Base-by-base conservation (phyloP, 108 stramenopile species). In the Nannochloropsis salina region DNA sequence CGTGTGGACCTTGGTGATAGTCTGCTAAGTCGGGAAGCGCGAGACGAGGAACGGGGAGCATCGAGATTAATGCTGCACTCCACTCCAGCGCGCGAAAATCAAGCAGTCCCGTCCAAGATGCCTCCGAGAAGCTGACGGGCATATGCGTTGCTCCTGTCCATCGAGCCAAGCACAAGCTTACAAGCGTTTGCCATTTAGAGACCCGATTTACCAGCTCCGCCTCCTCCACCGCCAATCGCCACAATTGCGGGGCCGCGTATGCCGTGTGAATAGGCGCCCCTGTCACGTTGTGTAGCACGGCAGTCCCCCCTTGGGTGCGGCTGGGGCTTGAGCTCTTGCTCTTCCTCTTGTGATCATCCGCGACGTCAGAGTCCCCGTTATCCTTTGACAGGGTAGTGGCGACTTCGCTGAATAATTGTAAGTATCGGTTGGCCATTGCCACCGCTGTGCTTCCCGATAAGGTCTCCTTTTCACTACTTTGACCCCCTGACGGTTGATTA, bases 81-180 rank as follows among this genome's bases (percentile, higher is more conserved):
- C 87, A 87, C 87, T 88, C 80, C 47, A 88, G 87, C 42, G n/a
- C 80, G 9, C 85, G 83, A 15, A 88, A 80, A 74, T 88, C 85
- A 42, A 88, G 87, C 31, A 88, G 74, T 42, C 88, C 88, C 43
- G 80, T 88, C 88, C 88, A 88, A 42, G 87, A 88, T 42, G 88
- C 88, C 82, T 88, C 88, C 84, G 88, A 88, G 82, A 44, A 86
- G 80, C 87, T 88, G 84, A 88, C 87, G 85, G 88, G 88, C 22
- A 84, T 43, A 87, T 87, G 44, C 21, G 22, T 20, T 21, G 85
- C 79, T 22, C 86, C n/a, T 31, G 84, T 85, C 88, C 88, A 88
- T 74, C 84, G 87, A 31, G 87, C 88, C 42, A 87, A 42, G 80
- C 85, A 81, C 41, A 88, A 44, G 20, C 88, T 88, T 9, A 80